A percentile compares a stretch with the other conserved stretches of the same genome.
Conservation (phyloP, 441 rosid species). For the Breynia disticha region DNA sequence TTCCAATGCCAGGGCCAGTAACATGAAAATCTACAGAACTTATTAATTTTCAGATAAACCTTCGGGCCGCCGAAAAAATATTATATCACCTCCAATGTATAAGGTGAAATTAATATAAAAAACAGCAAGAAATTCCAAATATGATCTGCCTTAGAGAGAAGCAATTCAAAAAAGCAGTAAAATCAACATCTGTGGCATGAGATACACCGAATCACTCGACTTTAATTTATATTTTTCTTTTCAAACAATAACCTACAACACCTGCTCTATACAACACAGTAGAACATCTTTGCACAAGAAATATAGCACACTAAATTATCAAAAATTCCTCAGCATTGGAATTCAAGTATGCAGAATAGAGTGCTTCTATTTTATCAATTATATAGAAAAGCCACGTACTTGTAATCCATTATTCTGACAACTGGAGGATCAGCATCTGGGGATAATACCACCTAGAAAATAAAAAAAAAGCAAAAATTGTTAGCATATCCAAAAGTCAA, state of each 20-base stretch:
- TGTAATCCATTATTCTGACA: constrained; percentile 83
- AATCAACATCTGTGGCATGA: background rate
- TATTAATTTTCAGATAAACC: background rate
- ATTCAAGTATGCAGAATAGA: background rate
- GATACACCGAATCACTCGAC: background rate
- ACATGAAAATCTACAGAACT: background rate
- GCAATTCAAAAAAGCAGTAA: background rate
- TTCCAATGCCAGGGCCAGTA: background rate
- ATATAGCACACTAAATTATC: background rate
- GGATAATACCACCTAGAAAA: constrained; percentile 68
- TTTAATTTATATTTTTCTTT: background rate
- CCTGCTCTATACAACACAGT: background rate
- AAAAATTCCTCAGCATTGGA: background rate
- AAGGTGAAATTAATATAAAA: background rate
- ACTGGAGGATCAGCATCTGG: constrained; percentile 96
- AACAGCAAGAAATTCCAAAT: background rate
- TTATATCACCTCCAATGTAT: background rate
- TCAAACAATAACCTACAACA: background rate
- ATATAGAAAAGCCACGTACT: constrained; percentile 26
- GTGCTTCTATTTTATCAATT: background rate
- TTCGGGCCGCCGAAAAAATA: background rate
- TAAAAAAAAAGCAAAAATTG: background rate
- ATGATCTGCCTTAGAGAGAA: background rate
- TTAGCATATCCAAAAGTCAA: too few species aligned
- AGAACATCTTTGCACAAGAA: background rate